A percentile compares a stretch with the other conserved stretches of the same genome.
These are phyloP conservation scores for Plasmodium vivax DNA, from an alignment of 169 alveolate species.

Conservation along the genomic window DNA sequence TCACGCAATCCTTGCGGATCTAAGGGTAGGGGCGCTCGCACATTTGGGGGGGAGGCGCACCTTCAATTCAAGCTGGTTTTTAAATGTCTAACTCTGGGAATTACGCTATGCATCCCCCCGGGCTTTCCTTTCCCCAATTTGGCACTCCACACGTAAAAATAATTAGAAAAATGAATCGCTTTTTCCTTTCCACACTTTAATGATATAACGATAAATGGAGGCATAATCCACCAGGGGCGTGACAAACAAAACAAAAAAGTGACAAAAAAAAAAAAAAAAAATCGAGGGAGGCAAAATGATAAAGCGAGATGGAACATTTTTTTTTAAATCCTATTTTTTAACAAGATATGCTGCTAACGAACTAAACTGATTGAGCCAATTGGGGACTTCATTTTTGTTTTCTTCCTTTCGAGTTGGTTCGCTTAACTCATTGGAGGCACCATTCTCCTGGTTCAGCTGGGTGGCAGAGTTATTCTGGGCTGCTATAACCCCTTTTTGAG, in stretches of 20 bases:
- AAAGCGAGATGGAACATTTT: neutral
- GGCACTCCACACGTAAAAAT: neutral
- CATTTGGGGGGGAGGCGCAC: neutral
- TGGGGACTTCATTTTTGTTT: conserved; percentile 55
- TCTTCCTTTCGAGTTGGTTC: conserved; percentile 19
- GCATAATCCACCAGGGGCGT: neutral
- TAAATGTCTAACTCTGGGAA: neutral
- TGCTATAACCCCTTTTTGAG: neutral
- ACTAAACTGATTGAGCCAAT: conserved; percentile 73
- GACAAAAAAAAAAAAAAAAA: neutral
- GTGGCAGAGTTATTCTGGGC: neutral
- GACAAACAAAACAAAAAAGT: neutral
- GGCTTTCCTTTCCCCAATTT: neutral
- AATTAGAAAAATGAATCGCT: neutral
- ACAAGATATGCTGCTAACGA: conserved; percentile 73
- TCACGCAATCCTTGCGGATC: neutral
- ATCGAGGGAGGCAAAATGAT: neutral
- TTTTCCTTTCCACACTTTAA: neutral
- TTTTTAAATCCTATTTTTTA: conserved; percentile 31
- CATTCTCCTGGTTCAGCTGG: neutral
- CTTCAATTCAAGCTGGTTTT: neutral
- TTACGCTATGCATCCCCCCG: neutral
- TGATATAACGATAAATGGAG: neutral
- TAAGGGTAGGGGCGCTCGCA: neutral
- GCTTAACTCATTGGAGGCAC: neutral